These are phyloP conservation scores for Alternaria brassicae DNA, from an alignment of 2,329 filamentous ascomycete species.

Conservation along the genomic window DNA sequence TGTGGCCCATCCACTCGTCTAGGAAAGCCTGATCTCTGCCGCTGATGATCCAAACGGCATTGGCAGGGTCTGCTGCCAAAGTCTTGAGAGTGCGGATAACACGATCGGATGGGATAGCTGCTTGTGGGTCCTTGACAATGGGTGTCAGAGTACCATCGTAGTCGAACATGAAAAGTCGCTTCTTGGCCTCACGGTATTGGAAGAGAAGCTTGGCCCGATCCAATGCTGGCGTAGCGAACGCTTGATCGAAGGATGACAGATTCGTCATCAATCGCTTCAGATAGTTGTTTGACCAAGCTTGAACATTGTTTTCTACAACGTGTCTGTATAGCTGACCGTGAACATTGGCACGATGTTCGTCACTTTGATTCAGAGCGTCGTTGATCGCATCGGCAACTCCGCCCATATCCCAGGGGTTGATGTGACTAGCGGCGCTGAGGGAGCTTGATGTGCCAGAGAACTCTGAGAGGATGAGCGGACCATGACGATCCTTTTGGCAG, in stretches of 20 bases:
- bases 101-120: slow-evolving; percentile 84
- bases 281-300: slow-evolving; percentile 83
- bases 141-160: slow-evolving; percentile 96
- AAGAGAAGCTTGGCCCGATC: slow-evolving; percentile 75
- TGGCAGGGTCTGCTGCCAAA: slow-evolving; percentile 79
- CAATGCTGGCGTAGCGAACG: slow-evolving; percentile 79
- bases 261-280: slow-evolving; percentile 81
- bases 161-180: slow-evolving; percentile 96
- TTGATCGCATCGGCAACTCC: slow-evolving; percentile 87
- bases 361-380: slow-evolving; percentile 77
- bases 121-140: slow-evolving; percentile 89
- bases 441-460: slow-evolving; percentile 94
- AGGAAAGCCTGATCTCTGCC: slow-evolving; percentile 93
- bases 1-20: slow-evolving; percentile 90
- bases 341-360: slow-evolving; percentile 69
- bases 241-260: slow-evolving; percentile 76
- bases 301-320: slow-evolving; percentile 84
- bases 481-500: slow-evolving; percentile 85
- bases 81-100: slow-evolving; percentile 80
- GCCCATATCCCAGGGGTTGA: slow-evolving; percentile 93
- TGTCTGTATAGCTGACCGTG: slow-evolving; percentile 80
- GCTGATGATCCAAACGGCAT: slow-evolving; percentile 98
- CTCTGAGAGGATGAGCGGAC: slow-evolving; percentile 91
- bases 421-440: slow-evolving; percentile 85
- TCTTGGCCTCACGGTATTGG: slow-evolving; percentile 76